Evolutionary conservation across 2,329 filamentous ascomycete genomes (phyloP).

Genomic region (Pseudogymnoascus verrucosus): DNA sequence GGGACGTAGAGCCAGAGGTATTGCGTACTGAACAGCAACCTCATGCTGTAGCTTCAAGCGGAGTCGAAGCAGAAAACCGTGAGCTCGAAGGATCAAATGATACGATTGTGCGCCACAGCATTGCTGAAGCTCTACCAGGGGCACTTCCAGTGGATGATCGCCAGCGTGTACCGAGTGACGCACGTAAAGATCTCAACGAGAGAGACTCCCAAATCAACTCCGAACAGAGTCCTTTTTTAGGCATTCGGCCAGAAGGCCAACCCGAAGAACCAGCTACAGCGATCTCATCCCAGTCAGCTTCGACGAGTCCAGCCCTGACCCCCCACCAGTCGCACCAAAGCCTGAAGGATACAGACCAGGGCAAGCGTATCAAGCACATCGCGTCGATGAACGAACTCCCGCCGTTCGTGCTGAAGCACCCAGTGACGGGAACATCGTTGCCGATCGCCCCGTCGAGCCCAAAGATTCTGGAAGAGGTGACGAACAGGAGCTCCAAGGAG

Average conservation of each 20-base stretch:
- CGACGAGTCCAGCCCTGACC: slow-evolving; percentile 25
- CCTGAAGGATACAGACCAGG: slow-evolving; percentile 18
- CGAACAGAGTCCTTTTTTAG: slow-evolving; percentile 33
- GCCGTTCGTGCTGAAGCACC: slow-evolving; percentile 18
- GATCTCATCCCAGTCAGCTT: slow-evolving; percentile 32
- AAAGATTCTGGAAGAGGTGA: neutral
- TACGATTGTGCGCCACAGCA: slow-evolving; percentile 22
- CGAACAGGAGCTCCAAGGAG: neutral
- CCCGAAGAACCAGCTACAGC: slow-evolving; percentile 27
- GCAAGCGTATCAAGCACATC: slow-evolving; percentile 12
- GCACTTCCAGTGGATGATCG: neutral
- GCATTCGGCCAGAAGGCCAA: slow-evolving; percentile 17
- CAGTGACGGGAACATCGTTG: slow-evolving; percentile 12
- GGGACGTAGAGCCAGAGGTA: neutral
- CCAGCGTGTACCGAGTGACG: neutral
- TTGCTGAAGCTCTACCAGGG: slow-evolving; percentile 25
- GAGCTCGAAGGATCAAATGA: neutral
- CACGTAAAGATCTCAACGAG: neutral
- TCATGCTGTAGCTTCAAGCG: neutral
- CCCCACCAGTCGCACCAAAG: slow-evolving; percentile 24
- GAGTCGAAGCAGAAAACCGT: neutral
- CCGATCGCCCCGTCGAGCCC: neutral
- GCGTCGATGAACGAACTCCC: slow-evolving; percentile 18
- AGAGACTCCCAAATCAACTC: neutral
- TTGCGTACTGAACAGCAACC: neutral